These are phyloP conservation scores for Clavulina sp. DNA, from an alignment of 768 basidiomycete genomes.

Conservation along the genomic window DNA sequence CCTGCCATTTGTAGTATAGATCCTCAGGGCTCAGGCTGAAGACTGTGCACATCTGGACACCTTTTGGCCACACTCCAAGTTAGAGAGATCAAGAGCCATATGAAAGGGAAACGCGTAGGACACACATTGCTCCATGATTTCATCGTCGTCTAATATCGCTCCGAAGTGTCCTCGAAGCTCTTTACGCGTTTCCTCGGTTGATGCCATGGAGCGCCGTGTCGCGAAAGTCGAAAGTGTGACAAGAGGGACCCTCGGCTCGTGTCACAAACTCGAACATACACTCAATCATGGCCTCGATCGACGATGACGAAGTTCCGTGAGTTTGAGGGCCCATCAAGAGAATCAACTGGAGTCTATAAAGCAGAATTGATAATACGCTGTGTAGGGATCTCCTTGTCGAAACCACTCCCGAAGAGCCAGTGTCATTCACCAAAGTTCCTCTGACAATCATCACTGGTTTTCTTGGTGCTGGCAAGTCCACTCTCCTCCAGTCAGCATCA, in stretches of 20 bases:
- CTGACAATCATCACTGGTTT: constrained; percentile 92
- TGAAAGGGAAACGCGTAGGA: not conserved
- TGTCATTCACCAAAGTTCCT: constrained; percentile 31
- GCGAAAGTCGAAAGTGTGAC: constrained; percentile 11
- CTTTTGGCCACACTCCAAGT: constrained; percentile 14
- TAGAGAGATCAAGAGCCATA: not conserved
- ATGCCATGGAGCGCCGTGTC: not conserved
- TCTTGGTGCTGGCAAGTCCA: constrained; percentile 81
- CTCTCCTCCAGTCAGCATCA: constrained; percentile 54
- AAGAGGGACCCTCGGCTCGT: no score
- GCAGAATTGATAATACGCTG: not conserved
- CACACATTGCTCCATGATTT: constrained; percentile 23
- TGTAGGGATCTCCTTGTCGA: not conserved
- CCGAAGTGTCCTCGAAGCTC: constrained; percentile 17
- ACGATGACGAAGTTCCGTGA: not conserved
- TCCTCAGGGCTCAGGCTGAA: constrained; percentile 22
- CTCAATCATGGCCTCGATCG: not conserved
- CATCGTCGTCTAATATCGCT: constrained; percentile 16
- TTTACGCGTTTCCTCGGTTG: not conserved
- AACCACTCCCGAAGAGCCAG: not conserved
- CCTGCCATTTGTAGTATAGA: constrained; percentile 29
- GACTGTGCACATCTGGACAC: constrained; percentile 23
- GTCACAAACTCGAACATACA: no score
- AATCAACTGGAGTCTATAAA: not conserved
- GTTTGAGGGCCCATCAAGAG: not conserved